Evolutionary conservation across 2,329 filamentous ascomycete genomes (phyloP), one percentile per base, ranked within the genome.

Genomic region (Penicillium aurantiogriseum): DNA sequence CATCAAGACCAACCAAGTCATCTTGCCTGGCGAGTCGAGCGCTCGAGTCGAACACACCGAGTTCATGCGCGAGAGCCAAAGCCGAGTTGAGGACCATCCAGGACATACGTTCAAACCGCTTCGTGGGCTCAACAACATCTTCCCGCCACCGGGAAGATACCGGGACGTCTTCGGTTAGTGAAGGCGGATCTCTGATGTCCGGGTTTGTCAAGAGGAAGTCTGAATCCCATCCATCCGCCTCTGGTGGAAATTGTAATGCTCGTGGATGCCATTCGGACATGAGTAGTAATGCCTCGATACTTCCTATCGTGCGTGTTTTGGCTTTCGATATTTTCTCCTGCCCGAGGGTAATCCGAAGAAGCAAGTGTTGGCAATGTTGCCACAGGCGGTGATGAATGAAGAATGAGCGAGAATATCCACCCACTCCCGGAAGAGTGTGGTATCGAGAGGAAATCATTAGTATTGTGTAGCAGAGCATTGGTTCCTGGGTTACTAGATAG

Each of bases 311-410:
- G 4, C 80, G 71, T 4, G 71, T 77, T 31, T 80, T 80, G 3
- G 77, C 76, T 49, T 78, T 80, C 1, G 78, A 79, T 1, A 73
- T 67, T 56, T 82, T 82, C 39, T 83, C 80, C 40, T 82, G 79
- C 0, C 81, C 81, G 6, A 82, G 74, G 60, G 81, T 80, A 13
- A 83, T 76, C 36, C 79, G 75, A 68, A 78, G 77, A 33, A 83
- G 75, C 21, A 83, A 74, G 50, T 79, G 75, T 44, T 83, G 77
- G 47, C 78, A 81, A 54, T 83, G 79, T 50, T 80, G 75, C 80
- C 81, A 83, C 5, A 83, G 64, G 4, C 80, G 69, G 29, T 81
- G 72, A 51, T 83, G 81, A 11, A 83, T 76, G 51, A 81, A 79
- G 55, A 79, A 78, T 13, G 76, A 77, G 31, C 80, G 71, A 1